Base-by-base conservation (phyloP, 108 stramenopile genomes). In the Nannochloropsis oceanica region DNA sequence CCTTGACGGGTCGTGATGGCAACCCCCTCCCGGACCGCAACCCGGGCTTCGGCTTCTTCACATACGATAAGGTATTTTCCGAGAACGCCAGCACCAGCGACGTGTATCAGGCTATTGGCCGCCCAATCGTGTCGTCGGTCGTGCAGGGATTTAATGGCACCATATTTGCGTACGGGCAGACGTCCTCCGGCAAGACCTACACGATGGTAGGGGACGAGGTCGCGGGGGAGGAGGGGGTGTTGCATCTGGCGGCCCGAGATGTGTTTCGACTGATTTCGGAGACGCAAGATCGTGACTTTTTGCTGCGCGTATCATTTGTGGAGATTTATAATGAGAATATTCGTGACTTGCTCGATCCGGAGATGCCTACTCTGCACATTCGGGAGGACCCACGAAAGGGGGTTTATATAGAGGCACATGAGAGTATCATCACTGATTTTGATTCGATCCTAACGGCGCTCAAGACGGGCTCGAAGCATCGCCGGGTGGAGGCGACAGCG, bases 261-360 rank as follows among this genome's bases (percentile, higher is more conserved):
- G 50, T 91, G 43, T 90, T 91, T 81, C n/a, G 27, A 46, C 81
- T 79, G 18, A 84, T 88, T 22, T 43, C 44, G 18, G 59, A 84
- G 81, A 44, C 84, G 26, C 44, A 44, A 13, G 82, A 89, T 73
- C 85, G 88, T 14, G 90, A 92, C 26, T 97, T 96, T 89, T 84
- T 96, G 13, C 92, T 97, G 26, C 92, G 96, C 43, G 95, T 95
- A 2, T 96, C 95, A 26, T 99, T 96, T 86, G 91, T 99, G 82
- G 99, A 99, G 87, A 98, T 99, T 83, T 99, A 99, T 92, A 99
- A 99, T 88, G 99, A 99, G 90, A 95, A 97, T 82, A 96, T 99
- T 10, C 89, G 96, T 8, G 99, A 99, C 91, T 90, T 99, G 84
- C 92, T 99, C 82, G 83, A 86, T 83, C 88, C 88, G 18, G 85